Evolutionary conservation across 352 stramenopile species (phyloP), one percentile per base, ranked within the genome.

Genomic region (Albugo laibachii): DNA sequence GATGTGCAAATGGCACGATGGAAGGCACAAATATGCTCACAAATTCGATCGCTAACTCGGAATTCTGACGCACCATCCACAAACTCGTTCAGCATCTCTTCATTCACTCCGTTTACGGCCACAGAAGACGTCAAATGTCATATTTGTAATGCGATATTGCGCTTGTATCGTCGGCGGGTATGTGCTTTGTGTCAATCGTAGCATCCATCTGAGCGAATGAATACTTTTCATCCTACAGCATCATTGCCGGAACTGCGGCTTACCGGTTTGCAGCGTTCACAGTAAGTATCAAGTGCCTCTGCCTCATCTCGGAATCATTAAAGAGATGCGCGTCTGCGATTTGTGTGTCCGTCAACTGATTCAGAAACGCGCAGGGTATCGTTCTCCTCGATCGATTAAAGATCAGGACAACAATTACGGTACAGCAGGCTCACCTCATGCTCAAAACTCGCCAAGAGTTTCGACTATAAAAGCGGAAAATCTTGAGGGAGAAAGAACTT

Each of bases 211-310:
- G 13, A 43, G 13, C 20, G 18, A 4, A 15, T 31, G 5, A 14
- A 15, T 50, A n/a, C 13, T 41, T 8, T 6, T 12, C 20, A 8
- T 39, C 14, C 16, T 18, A 37, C 42, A 81, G 63, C 72, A 82
- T 51, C 67, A 66, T 40, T 84, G 69, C 46, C 59, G 67, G 27
- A 84, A 84, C 37, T 84, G 72, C 37, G 60, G 60, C 11, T 49
- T 66, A n/a, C 56, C 69, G 4, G 72, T 84, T 14, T 84, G 72
- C 36, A 65, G 69, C 39, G 70, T 81, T 21, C 72, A 84, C 54
- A 84, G 72, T 45, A 80, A 74, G 49, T 82, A 84, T 55, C 72
- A 84, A 52, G 66, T 84, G 35, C 72, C 72, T 35, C 52, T 84
- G 56, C 72, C 72, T 3, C 69, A 84, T 24, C 54, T 78, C 36